Percentiles rank a stretch among this genome's conserved stretches.
Evolutionary conservation across 2,329 filamentous ascomycete species (phyloP).

Genomic region (Erysiphe pulchra): DNA sequence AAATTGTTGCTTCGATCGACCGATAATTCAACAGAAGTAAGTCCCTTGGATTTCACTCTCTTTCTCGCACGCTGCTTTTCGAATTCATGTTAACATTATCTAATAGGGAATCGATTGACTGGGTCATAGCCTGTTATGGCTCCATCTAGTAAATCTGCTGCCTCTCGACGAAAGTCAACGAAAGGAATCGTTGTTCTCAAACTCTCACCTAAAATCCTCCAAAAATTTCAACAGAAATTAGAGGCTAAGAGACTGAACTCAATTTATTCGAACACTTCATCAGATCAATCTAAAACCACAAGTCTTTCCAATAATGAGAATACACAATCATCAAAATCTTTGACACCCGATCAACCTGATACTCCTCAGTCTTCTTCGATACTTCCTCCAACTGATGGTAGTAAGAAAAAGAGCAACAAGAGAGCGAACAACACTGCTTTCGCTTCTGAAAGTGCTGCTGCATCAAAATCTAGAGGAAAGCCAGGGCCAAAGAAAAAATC

Average conservation of each 20-base stretch:
- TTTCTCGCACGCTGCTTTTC: too few species aligned
- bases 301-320: slow-evolving; percentile 24
- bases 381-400: slow-evolving; percentile 33
- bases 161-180: slow-evolving; percentile 6
- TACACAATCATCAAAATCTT: slow-evolving; percentile 30
- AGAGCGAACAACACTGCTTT: slow-evolving; percentile 37
- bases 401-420: slow-evolving; percentile 53
- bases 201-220: slow-evolving; percentile 24
- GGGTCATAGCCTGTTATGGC: slow-evolving; percentile 5
- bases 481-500: slow-evolving; percentile 94
- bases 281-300: neutral
- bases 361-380: slow-evolving; percentile 24
- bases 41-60: too few species aligned
- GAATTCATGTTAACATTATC: too few species aligned
- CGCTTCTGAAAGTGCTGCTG: slow-evolving; percentile 33
- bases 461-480: slow-evolving; percentile 40
- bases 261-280: slow-evolving; percentile 7
- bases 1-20: too few species aligned
- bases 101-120: too few species aligned
- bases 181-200: slow-evolving; percentile 16
- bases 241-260: slow-evolving; percentile 19
- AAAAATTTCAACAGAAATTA: slow-evolving; percentile 21
- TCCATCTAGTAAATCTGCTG: slow-evolving; percentile 6
- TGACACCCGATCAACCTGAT: slow-evolving; percentile 28
- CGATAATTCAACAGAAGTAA: too few species aligned